These are phyloP conservation scores for Magnolia kwangsiensis DNA, from an alignment of 164 flowering plant species.

Conservation along the genomic window DNA sequence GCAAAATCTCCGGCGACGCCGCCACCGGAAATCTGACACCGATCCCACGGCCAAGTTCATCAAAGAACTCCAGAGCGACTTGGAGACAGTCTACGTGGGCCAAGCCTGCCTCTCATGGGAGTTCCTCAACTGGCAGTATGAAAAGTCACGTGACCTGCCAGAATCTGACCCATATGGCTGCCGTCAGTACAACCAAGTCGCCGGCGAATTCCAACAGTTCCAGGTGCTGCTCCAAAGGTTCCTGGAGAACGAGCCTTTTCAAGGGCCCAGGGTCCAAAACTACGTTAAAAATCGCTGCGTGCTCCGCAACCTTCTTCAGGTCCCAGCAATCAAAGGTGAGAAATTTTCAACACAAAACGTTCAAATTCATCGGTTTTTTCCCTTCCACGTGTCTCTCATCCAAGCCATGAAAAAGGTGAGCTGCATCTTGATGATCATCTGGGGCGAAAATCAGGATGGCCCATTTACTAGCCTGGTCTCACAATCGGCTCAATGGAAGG, in stretches of 20 bases:
- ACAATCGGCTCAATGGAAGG: too few relatives aligned
- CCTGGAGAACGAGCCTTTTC: conserved; percentile 72
- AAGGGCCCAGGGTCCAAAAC: conserved; percentile 58
- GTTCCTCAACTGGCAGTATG: conserved; percentile 69
- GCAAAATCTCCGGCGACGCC: conserved; percentile 31
- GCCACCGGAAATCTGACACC: conserved; percentile 23
- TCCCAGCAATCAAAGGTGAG: conserved; percentile 74
- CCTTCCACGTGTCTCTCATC: too few relatives aligned
- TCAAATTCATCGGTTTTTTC: too few relatives aligned
- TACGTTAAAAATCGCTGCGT: conserved; percentile 57
- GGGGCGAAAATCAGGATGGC: too few relatives aligned
- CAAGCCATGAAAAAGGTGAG: too few relatives aligned
- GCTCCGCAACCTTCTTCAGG: conserved; percentile 63
- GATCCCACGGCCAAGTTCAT: conserved; percentile 41
- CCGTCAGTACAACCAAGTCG: conserved; percentile 50
- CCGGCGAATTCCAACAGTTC: conserved; percentile 72
- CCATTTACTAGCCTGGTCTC: too few relatives aligned
- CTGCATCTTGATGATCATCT: too few relatives aligned
- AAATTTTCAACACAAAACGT: too few relatives aligned
- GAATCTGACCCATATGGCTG: conserved; percentile 34
- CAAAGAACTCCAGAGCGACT: conserved; percentile 44
- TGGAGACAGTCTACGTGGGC: conserved; percentile 76
- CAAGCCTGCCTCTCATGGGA: conserved; percentile 93
- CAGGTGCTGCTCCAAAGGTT: conserved; percentile 74
- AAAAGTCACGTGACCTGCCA: conserved; percentile 39